Percentiles rank a stretch among this genome's conserved stretches.
phyloP scores from a whole-genome alignment of 805 yeast species.

The Barnettozyma sucrosica region DNA sequence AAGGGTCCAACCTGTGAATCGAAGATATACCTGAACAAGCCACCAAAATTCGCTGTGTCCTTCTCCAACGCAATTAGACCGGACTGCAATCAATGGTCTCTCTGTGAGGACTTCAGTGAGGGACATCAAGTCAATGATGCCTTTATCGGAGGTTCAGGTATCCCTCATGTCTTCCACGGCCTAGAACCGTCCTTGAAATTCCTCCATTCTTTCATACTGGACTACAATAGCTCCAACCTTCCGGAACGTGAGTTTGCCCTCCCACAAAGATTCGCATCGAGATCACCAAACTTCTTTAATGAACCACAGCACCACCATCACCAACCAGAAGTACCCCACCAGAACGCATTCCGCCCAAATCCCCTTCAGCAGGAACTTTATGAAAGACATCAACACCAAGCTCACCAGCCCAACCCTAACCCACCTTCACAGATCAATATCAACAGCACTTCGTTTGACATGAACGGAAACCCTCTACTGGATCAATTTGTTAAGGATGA shows the following conservation, averaged over 20 bases:
- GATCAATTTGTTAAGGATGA: slow-evolving; percentile 12
- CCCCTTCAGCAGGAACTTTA: neutral
- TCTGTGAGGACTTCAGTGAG: slow-evolving; percentile 79
- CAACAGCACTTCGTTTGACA: slow-evolving; percentile 2
- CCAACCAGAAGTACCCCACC: neutral
- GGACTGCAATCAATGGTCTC: slow-evolving; percentile 64
- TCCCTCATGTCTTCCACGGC: slow-evolving; percentile 69
- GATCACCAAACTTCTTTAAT: slow-evolving; percentile 16
- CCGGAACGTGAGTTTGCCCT: slow-evolving; percentile 22
- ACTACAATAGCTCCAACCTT: slow-evolving; percentile 33
- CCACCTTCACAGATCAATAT: slow-evolving; percentile 7
- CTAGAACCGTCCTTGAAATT: slow-evolving; percentile 43
- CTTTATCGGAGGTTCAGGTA: slow-evolving; percentile 50
- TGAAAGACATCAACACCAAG: slow-evolving; percentile 9
- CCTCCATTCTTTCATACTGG: slow-evolving; percentile 48
- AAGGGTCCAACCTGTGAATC: slow-evolving; percentile 36
- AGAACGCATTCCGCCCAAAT: neutral
- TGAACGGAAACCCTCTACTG: slow-evolving; percentile 7
- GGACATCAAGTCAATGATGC: slow-evolving; percentile 77
- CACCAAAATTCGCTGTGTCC: slow-evolving; percentile 77
- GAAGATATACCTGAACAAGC: slow-evolving; percentile 44
- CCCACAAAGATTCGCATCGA: slow-evolving; percentile 18
- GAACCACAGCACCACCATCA: slow-evolving; percentile 2
- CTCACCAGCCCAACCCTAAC: slow-evolving; percentile 7
- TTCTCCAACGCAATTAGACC: slow-evolving; percentile 49